phyloP scores from a whole-genome alignment of 2,329 filamentous ascomycete genomes.

The Phoma sp. region DNA sequence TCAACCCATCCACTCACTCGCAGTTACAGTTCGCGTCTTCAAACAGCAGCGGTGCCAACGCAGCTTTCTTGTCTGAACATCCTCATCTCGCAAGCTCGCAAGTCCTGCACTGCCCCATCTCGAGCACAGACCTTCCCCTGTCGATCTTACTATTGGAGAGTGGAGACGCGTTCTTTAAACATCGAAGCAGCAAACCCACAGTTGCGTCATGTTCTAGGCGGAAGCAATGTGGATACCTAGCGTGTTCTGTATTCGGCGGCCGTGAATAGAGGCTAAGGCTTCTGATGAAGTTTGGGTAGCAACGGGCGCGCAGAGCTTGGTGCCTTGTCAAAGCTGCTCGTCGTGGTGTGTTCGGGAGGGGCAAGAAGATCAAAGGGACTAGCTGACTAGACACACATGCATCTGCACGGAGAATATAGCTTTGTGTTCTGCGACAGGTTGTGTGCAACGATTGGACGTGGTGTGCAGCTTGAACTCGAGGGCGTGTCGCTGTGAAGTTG shows the following conservation, averaged over 20 bases:
- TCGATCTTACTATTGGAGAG: slow-evolving; percentile 28
- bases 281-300: background rate
- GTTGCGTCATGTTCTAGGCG: slow-evolving; percentile 15
- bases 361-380: too few species aligned
- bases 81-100: slow-evolving; percentile 8
- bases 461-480: slow-evolving; percentile 5
- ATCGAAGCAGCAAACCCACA: slow-evolving; percentile 8
- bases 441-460: slow-evolving; percentile 6
- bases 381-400: background rate
- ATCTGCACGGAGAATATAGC: background rate
- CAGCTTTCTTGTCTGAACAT: slow-evolving; percentile 7
- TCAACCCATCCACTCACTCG: background rate
- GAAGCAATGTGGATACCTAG: slow-evolving; percentile 5
- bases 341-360: background rate
- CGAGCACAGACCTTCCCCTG: slow-evolving; percentile 22
- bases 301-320: slow-evolving; percentile 6
- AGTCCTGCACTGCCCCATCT: background rate
- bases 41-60: slow-evolving; percentile 4
- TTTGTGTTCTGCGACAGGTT: slow-evolving; percentile 4
- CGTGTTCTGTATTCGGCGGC: slow-evolving; percentile 1
- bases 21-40: background rate
- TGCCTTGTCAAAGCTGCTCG: background rate
- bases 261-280: slow-evolving; percentile 6
- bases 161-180: slow-evolving; percentile 4
- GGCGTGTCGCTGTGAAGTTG: slow-evolving; percentile 25